Evolutionary conservation across 495 filamentous ascomycete genomes (phyloP).

Genomic region (Penicillium paxilli): DNA sequence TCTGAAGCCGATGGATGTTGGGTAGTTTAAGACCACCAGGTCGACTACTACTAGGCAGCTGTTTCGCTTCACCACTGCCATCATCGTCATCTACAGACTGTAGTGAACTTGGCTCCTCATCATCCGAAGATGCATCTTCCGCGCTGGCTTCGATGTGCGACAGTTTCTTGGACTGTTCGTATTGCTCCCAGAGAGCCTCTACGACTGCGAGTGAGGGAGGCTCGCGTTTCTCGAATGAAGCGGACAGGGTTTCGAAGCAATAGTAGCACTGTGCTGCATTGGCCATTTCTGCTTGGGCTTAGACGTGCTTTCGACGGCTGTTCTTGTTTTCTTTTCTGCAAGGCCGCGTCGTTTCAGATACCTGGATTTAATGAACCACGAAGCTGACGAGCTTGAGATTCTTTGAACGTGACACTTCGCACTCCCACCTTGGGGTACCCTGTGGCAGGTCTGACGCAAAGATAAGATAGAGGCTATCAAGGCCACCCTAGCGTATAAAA

Average conservation of each 20-base stretch:
- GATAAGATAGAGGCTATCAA: slow-evolving; percentile 20
- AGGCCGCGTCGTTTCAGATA: slow-evolving; percentile 8
- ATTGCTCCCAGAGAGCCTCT: slow-evolving; percentile 68
- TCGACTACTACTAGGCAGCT: slow-evolving; percentile 10
- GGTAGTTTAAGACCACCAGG: slow-evolving; percentile 31
- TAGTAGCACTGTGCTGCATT: slow-evolving; percentile 79
- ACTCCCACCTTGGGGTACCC: too few species aligned
- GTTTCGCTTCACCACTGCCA: slow-evolving; percentile 26
- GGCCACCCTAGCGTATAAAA: neutral
- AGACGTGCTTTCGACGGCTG: neutral
- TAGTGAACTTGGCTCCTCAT: slow-evolving; percentile 13
- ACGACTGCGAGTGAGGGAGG: slow-evolving; percentile 62
- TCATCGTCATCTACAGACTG: slow-evolving; percentile 28
- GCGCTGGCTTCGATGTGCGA: slow-evolving; percentile 25
- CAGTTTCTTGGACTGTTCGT: slow-evolving; percentile 45
- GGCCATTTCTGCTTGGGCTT: slow-evolving; percentile 61
- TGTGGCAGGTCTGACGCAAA: slow-evolving; percentile 1
- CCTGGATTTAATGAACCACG: neutral
- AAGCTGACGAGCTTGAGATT: slow-evolving; percentile 5
- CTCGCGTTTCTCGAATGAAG: slow-evolving; percentile 61
- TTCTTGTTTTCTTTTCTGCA: neutral
- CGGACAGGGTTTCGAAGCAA: slow-evolving; percentile 82
- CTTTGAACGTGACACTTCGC: too few species aligned
- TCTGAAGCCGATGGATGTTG: slow-evolving; percentile 35
- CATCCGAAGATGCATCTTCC: neutral